Percentiles rank a stretch among this genome's conserved stretches.
phyloP scores from a whole-genome alignment of 176 grass and related monocot species.

The Rhynchospora pubera region DNA sequence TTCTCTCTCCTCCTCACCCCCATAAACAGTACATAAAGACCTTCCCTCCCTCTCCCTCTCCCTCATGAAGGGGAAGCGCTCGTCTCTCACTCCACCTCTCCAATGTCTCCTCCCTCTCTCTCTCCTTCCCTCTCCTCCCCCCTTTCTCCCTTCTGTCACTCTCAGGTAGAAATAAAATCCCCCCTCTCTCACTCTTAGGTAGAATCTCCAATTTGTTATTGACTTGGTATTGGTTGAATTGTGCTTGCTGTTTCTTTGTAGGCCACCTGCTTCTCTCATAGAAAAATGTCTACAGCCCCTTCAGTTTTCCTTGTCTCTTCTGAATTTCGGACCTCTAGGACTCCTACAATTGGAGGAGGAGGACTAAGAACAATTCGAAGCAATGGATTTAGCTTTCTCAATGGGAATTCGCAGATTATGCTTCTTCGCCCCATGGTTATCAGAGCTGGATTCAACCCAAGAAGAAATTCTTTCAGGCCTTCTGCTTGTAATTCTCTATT shows the following conservation, averaged over 20 bases:
- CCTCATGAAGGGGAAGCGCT: too few species aligned
- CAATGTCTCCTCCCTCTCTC: too few species aligned
- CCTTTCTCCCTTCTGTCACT: background rate
- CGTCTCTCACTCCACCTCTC: background rate
- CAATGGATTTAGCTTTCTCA: conserved; percentile 13
- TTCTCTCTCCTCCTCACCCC: too few species aligned
- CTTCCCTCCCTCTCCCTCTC: too few species aligned
- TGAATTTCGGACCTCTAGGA: background rate
- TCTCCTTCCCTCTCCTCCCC: too few species aligned
- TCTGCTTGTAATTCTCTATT: conserved; percentile 25
- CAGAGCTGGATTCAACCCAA: background rate
- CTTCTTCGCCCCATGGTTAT: background rate
- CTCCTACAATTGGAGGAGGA: too few species aligned
- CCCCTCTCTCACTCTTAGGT: background rate
- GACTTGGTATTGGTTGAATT: background rate
- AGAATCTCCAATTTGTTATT: background rate
- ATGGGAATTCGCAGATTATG: conserved; percentile 4
- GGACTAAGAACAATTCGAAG: too few species aligned
- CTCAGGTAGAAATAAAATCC: too few species aligned
- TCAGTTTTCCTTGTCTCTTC: background rate
- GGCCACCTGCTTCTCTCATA: background rate
- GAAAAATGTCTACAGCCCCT: background rate
- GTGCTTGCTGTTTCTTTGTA: background rate
- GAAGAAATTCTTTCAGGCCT: conserved; percentile 19
- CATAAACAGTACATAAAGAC: too few species aligned